These are phyloP conservation scores for Sphagnum magellanicum DNA, from an alignment of 228 moss, liverwort and hornwort genomes.

Conservation along the genomic window DNA sequence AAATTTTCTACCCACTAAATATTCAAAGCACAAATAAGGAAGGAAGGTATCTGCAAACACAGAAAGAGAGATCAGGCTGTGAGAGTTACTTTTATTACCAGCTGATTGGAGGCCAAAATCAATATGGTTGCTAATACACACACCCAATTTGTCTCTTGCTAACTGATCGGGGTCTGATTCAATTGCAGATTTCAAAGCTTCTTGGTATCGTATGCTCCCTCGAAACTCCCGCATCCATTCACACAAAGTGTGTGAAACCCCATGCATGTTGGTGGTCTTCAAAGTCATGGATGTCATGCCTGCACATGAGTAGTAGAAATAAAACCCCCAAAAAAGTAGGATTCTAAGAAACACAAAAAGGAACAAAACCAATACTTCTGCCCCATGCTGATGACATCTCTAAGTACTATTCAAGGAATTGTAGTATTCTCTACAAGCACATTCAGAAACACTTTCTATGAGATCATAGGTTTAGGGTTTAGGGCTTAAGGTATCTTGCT, in stretches of 20 bases:
- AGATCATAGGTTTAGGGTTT: no score
- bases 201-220: slow-evolving; percentile 32
- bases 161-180: slow-evolving; percentile 27
- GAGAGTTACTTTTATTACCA: slow-evolving; percentile 14
- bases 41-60: neutral
- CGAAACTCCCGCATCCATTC: slow-evolving; percentile 46
- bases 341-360: neutral
- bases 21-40: no score
- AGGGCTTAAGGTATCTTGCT: no score
- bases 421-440: neutral
- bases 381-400: no score
- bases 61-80: neutral
- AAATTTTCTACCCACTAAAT: no score
- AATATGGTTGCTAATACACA: slow-evolving; percentile 36
- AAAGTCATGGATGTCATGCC: neutral
- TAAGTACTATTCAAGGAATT: neutral
- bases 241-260: slow-evolving; percentile 18
- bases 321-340: neutral
- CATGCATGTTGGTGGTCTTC: slow-evolving; percentile 19
- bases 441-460: neutral
- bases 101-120: slow-evolving; percentile 62
- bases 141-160: slow-evolving; percentile 27
- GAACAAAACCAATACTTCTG: neutral
- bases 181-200: slow-evolving; percentile 30
- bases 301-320: neutral